Conservation (phyloP, 768 basidiomycete genomes). For the Agrocybe chaxingu region DNA sequence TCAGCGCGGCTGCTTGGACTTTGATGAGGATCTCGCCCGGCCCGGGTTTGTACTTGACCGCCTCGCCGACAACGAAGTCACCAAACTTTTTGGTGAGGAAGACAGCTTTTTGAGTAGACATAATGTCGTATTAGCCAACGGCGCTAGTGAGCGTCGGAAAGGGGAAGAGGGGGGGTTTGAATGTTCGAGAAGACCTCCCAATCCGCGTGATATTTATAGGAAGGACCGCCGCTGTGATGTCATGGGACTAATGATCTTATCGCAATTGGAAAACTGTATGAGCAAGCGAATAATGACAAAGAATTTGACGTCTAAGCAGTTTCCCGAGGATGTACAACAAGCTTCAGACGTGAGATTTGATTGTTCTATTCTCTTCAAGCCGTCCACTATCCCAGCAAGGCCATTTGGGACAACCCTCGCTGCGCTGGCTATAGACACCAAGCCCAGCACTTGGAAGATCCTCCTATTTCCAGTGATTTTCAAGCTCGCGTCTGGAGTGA, state of each 20-base stretch:
- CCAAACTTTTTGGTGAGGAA: constrained; percentile 18
- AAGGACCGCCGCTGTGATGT: too few species aligned
- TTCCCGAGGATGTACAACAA: constrained; percentile 3
- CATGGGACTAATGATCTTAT: too few species aligned
- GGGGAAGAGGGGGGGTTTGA: background rate
- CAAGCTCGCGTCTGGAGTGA: too few species aligned
- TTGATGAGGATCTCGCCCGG: constrained; percentile 41
- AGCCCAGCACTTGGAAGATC: too few species aligned
- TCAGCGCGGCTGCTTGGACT: constrained; percentile 36
- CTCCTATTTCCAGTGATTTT: too few species aligned
- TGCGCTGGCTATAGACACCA: constrained; percentile 31
- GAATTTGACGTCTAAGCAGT: too few species aligned
- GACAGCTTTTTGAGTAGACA: constrained; percentile 27
- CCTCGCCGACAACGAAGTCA: constrained; percentile 16
- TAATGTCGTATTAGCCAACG: constrained; percentile 4
- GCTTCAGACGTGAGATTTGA: constrained; percentile 4
- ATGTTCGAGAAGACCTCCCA: too few species aligned
- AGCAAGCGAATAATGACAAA: too few species aligned
- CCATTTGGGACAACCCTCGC: constrained; percentile 38
- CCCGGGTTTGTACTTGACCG: constrained; percentile 25
- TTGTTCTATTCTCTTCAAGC: constrained; percentile 2
- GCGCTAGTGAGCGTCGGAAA: background rate
- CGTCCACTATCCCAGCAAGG: constrained; percentile 32
- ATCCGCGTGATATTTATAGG: too few species aligned
- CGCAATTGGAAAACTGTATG: too few species aligned